phyloP scores from a whole-genome alignment of 176 grass and related monocot species.

The Juncus effusus region DNA sequence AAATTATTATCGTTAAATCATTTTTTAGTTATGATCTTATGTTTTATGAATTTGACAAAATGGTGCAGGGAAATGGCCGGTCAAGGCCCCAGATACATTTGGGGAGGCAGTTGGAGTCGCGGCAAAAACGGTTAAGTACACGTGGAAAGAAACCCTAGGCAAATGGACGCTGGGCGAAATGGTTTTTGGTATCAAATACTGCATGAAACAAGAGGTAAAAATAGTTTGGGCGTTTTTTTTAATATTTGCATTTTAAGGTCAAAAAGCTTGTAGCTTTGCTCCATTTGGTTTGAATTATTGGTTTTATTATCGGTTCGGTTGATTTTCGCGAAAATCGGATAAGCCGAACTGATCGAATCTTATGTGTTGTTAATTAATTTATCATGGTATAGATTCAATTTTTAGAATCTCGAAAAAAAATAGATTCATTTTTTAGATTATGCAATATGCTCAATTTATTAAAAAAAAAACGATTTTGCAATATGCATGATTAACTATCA shows the following conservation, averaged over 20 bases:
- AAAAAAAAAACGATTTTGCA: no score
- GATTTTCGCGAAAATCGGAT: no score
- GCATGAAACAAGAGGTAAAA: slow-evolving; percentile 72
- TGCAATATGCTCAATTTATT: no score
- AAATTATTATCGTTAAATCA: no score
- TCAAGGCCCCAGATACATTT: slow-evolving; percentile 47
- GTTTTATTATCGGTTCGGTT: no score
- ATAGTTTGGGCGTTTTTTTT: neutral
- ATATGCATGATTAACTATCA: no score
- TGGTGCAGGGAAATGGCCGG: slow-evolving; percentile 40
- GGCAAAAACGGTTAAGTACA: slow-evolving; percentile 46
- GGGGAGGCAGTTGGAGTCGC: slow-evolving; percentile 35
- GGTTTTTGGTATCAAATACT: slow-evolving; percentile 80
- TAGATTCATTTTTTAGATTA: no score
- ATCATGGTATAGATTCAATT: no score
- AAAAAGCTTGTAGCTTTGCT: neutral
- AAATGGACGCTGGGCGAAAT: slow-evolving; percentile 86
- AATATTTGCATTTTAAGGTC: neutral
- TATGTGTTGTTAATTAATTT: no score
- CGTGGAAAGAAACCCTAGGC: slow-evolving; percentile 72
- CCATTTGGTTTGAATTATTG: neutral
- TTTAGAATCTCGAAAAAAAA: no score
- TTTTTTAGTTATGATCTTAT: neutral
- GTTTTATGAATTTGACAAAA: neutral
- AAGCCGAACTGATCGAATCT: no score